Evolutionary conservation across 805 yeast species (phyloP).

Genomic region (Metschnikowia rubicola): DNA sequence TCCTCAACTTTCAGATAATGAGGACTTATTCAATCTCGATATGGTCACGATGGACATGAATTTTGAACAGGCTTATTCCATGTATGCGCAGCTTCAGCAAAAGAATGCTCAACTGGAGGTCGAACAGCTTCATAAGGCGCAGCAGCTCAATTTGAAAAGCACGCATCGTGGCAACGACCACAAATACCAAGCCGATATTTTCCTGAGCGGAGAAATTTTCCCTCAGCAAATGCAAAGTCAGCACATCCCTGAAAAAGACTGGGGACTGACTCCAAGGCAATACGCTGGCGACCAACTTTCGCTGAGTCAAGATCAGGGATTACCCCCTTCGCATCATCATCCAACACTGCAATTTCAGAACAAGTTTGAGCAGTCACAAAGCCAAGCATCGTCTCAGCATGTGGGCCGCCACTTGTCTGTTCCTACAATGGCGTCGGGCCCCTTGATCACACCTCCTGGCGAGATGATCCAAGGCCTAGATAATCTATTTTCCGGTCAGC

Average conservation of each 20-base stretch:
- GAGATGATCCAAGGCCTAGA: constrained; percentile 6
- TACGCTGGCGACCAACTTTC: constrained; percentile 3
- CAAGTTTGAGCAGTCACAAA: neutral
- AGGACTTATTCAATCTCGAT: constrained; percentile 24
- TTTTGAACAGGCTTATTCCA: constrained; percentile 42
- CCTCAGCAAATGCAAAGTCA: neutral
- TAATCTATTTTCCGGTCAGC: neutral
- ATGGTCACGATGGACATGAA: constrained; percentile 41
- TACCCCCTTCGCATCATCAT: neutral
- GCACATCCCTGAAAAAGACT: neutral
- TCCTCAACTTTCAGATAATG: constrained; percentile 16
- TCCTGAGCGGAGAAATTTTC: neutral
- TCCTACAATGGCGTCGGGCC: neutral
- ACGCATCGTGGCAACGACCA: neutral
- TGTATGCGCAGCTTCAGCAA: constrained; percentile 39
- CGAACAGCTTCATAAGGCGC: constrained; percentile 38
- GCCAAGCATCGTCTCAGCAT: neutral
- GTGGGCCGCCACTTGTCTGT: neutral
- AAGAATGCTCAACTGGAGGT: constrained; percentile 33
- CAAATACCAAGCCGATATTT: neutral
- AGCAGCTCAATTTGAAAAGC: constrained; percentile 22
- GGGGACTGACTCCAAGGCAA: constrained; percentile 7
- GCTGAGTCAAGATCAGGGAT: neutral
- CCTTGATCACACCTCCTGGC: constrained; percentile 10
- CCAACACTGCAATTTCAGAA: neutral